A percentile compares a stretch with the other conserved stretches of the same genome.
These are phyloP conservation scores for Penicillium sp. DNA, from an alignment of 2,329 filamentous ascomycete species.

Conservation along the genomic window DNA sequence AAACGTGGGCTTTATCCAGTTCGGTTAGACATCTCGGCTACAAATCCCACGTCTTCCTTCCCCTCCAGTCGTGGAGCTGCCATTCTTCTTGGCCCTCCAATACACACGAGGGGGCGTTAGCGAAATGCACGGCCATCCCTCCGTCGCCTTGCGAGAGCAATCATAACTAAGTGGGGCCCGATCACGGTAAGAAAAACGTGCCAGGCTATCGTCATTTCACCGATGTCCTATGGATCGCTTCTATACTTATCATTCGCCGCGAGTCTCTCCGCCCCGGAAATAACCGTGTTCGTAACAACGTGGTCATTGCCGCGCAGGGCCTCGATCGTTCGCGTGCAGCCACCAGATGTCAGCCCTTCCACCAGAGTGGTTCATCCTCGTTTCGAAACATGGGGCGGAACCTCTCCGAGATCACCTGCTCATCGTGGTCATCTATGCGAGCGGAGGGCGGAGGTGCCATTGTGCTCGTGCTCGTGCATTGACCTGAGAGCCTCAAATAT, in stretches of 20 bases:
- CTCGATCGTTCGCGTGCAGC: constrained; percentile 17
- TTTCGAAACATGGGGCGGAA: constrained; percentile 2
- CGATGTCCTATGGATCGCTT: not conserved
- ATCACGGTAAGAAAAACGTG: constrained; percentile 2
- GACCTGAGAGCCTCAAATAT: not conserved
- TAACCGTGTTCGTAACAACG: constrained; percentile 13
- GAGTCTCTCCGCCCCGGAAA: constrained; percentile 7
- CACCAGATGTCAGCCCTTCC: constrained; percentile 11
- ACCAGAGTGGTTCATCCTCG: constrained; percentile 5
- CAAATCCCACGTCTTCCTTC: not conserved
- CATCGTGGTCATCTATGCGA: not conserved
- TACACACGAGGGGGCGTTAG: constrained; percentile 2
- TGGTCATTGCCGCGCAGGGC: constrained; percentile 4
- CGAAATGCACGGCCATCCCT: constrained; percentile 11
- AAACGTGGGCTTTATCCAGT: not conserved
- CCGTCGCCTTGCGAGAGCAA: constrained; percentile 3
- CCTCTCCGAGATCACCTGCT: constrained; percentile 12
- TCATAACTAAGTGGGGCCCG: not conserved
- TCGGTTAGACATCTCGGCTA: constrained; percentile 18
- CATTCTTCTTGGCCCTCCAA: constrained; percentile 4
- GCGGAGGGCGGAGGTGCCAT: not conserved
- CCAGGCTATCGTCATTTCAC: constrained; percentile 1
- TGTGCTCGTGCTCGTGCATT: not conserved
- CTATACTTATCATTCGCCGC: not conserved
- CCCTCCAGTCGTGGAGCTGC: not conserved